A percentile compares a stretch with the other conserved stretches of the same genome.
These are phyloP conservation scores for Hypomontagnella submonticulosa DNA, from an alignment of 495 filamentous ascomycete species.

Conservation along the genomic window DNA sequence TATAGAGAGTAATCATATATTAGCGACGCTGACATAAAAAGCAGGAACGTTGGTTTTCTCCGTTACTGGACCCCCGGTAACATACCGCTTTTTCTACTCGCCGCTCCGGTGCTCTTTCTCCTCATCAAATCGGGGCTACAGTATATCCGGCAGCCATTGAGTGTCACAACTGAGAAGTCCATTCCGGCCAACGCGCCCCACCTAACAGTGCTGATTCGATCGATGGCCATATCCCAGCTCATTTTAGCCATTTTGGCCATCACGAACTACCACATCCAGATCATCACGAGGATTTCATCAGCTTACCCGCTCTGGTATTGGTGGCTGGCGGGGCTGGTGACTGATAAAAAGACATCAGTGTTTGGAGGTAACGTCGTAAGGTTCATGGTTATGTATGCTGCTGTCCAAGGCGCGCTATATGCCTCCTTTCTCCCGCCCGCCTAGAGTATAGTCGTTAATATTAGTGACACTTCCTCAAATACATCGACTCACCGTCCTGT, in stretches of 20 bases:
- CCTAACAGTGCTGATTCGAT: conserved; percentile 52
- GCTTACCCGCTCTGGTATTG: conserved; percentile 92
- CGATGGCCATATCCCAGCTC: conserved; percentile 77
- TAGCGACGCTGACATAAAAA: conserved; percentile 16
- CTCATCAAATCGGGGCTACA: conserved; percentile 71
- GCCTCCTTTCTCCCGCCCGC: conserved; percentile 97
- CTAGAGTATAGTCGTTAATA: conserved; percentile 41
- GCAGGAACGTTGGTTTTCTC: conserved; percentile 86
- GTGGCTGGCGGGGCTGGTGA: conserved; percentile 68
- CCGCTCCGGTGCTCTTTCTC: conserved; percentile 79
- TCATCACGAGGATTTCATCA: conserved; percentile 88
- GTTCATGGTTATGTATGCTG: conserved; percentile 82
- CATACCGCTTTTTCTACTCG: conserved; percentile 86
- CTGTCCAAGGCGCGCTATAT: conserved; percentile 84
- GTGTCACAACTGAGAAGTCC: conserved; percentile 23
- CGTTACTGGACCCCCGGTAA: conserved; percentile 92
- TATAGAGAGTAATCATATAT: conserved; percentile 7
- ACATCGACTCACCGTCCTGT: neutral
- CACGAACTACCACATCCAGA: conserved; percentile 89
- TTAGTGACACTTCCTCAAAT: neutral
- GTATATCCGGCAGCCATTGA: conserved; percentile 42
- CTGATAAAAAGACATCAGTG: conserved; percentile 37
- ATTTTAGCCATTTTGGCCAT: conserved; percentile 76
- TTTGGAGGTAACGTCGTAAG: conserved; percentile 48
- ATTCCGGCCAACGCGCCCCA: conserved; percentile 2